Evolutionary conservation across 805 yeast species (phyloP).

Genomic region (Ogataea pignaliae): DNA sequence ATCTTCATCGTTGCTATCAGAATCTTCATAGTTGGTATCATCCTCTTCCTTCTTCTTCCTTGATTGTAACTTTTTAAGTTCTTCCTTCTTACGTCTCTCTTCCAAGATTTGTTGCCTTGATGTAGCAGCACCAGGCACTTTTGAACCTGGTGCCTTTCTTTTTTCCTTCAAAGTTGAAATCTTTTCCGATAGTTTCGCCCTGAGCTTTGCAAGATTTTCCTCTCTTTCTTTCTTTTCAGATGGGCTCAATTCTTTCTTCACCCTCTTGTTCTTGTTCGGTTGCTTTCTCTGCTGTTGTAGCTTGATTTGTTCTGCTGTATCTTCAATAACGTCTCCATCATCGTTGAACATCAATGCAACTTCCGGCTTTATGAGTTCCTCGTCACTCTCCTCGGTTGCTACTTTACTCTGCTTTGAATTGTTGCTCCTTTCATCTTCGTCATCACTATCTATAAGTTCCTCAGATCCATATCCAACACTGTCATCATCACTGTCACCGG

Average conservation of each 20-base stretch:
- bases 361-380: conserved; percentile 7
- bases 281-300: conserved; percentile 8
- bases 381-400: conserved; percentile 1
- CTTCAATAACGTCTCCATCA: conserved; percentile 51
- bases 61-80: conserved; percentile 31
- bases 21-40: conserved; percentile 36
- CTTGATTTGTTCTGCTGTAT: conserved; percentile 10
- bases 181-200: conserved; percentile 73
- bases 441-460: conserved; percentile 9
- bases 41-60: conserved; percentile 29
- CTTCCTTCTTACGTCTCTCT: conserved; percentile 50
- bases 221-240: conserved; percentile 48
- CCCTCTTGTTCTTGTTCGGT: conserved; percentile 5
- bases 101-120: conserved; percentile 78
- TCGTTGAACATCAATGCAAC: conserved; percentile 59
- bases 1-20: conserved; percentile 33
- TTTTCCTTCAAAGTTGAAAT: conserved; percentile 67
- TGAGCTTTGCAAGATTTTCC: conserved; percentile 59
- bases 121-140: conserved; percentile 72
- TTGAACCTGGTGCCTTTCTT: conserved; percentile 90
- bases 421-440: conserved; percentile 6
- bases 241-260: conserved; percentile 31
- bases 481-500: conserved; percentile 10
- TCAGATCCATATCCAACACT: conserved; percentile 11
- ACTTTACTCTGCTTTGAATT: neutral